These are phyloP conservation scores for Ophiobolus disseminans DNA, from an alignment of 2,329 filamentous ascomycete species.

Conservation along the genomic window DNA sequence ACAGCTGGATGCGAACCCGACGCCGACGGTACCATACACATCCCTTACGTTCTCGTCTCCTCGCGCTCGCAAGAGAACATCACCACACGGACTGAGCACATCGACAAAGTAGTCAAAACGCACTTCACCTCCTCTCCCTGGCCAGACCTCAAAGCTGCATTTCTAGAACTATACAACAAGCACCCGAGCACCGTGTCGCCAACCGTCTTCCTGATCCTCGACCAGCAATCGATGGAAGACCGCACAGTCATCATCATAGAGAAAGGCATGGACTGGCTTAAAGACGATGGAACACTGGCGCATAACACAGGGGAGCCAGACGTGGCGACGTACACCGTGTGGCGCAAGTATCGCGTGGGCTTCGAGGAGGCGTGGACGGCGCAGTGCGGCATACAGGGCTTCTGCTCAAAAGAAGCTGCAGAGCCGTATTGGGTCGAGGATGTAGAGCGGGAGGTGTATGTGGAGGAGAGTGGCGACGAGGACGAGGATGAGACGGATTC, in stretches of 20 bases:
- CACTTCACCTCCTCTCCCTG: constrained; percentile 6
- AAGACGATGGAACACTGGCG: not conserved
- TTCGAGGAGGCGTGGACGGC: not conserved
- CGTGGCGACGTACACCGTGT: not conserved
- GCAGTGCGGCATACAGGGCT: not conserved
- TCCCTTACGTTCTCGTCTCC: not conserved
- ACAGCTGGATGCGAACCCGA: not conserved
- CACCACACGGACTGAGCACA: not conserved
- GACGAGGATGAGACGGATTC: not conserved
- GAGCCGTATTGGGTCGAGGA: not conserved
- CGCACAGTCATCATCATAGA: constrained; percentile 11
- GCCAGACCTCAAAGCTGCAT: constrained; percentile 2
- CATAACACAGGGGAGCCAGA: not conserved
- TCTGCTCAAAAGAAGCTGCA: not conserved
- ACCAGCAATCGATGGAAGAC: constrained; percentile 11
- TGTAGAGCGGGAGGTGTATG: not conserved
- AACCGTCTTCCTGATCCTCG: constrained; percentile 9
- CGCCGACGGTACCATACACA: not conserved
- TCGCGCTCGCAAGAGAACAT: not conserved
- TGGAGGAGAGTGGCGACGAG: not conserved
- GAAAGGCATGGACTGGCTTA: not conserved
- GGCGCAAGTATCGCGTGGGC: not conserved
- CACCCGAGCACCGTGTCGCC: not conserved
- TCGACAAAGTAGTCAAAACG: constrained; percentile 5
- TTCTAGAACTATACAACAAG: not conserved